Percentiles rank a stretch among this genome's conserved stretches.
These are phyloP conservation scores for Triticum urartu DNA, from an alignment of 176 grass and related monocot species.

Conservation along the genomic window DNA sequence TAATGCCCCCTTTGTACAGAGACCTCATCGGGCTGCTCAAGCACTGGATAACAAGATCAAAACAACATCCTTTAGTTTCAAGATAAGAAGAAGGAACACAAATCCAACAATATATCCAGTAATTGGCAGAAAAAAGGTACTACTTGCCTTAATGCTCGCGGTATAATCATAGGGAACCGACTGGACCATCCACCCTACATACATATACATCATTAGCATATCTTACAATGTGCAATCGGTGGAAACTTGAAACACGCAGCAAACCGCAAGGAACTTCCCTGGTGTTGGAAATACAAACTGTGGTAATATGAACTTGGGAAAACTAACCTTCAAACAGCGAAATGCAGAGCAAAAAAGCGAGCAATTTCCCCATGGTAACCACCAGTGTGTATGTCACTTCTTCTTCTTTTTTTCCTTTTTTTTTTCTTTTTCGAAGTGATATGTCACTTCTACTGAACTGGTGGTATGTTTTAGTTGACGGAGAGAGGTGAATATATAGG, in stretches of 20 bases:
- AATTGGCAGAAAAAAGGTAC: too few relatives aligned
- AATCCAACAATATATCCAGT: too few relatives aligned
- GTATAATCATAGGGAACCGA: slow-evolving; percentile 73
- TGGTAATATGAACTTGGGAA: not conserved
- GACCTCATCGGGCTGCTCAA: slow-evolving; percentile 46
- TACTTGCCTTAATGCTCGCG: slow-evolving; percentile 56
- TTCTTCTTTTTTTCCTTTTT: too few relatives aligned
- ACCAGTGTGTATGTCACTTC: not conserved
- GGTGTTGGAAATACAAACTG: not conserved
- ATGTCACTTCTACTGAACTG: not conserved
- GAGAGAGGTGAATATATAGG: slow-evolving; percentile 14
- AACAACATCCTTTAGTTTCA: not conserved
- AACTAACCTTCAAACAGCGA: slow-evolving; percentile 18
- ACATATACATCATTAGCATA: not conserved
- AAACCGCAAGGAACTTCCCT: not conserved
- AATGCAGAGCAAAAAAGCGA: slow-evolving; percentile 6
- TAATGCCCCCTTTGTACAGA: slow-evolving; percentile 67
- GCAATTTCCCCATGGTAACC: not conserved
- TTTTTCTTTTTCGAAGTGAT: too few relatives aligned
- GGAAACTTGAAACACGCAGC: not conserved
- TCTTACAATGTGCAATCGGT: not conserved
- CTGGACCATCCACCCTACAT: slow-evolving; percentile 24
- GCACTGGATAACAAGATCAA: slow-evolving; percentile 46
- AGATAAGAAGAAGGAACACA: too few relatives aligned
- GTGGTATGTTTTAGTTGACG: not conserved